A percentile compares a stretch with the other conserved stretches of the same genome.
Conservation (phyloP, 108 stramenopile species). For the Pseudonitzschia pungens region DNA sequence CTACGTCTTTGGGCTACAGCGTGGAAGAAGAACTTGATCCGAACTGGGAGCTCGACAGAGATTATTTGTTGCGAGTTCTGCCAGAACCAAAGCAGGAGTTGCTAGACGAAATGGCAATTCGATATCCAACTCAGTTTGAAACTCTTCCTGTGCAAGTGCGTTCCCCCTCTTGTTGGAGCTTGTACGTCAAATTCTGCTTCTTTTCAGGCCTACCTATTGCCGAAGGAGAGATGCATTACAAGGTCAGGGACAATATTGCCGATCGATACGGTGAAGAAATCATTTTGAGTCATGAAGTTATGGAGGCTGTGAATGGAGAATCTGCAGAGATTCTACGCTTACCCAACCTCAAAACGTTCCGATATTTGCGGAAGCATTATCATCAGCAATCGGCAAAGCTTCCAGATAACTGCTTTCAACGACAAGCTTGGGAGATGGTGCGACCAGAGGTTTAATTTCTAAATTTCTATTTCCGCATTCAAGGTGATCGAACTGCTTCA, state of each 20-base stretch:
- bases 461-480: too few relatives aligned
- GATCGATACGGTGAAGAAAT: slow-evolving; percentile 57
- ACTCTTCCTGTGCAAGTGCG: slow-evolving; percentile 78
- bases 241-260: slow-evolving; percentile 55
- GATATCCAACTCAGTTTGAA: slow-evolving; percentile 67
- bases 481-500: too few relatives aligned
- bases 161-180: slow-evolving; percentile 58
- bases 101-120: slow-evolving; percentile 56
- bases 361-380: slow-evolving; percentile 75
- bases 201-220: slow-evolving; percentile 87
- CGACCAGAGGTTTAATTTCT: slow-evolving; percentile 72
- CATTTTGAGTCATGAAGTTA: slow-evolving; percentile 74
- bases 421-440: slow-evolving; percentile 76
- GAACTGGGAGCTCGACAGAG: slow-evolving; percentile 51
- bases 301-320: slow-evolving; percentile 84
- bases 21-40: slow-evolving; percentile 57
- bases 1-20: slow-evolving; percentile 28
- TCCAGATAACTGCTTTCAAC: slow-evolving; percentile 66
- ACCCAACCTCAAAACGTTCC: slow-evolving; percentile 82
- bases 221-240: slow-evolving; percentile 88
- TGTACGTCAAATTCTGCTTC: slow-evolving; percentile 86
- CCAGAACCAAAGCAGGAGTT: slow-evolving; percentile 54
- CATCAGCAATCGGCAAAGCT: slow-evolving; percentile 77
- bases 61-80: slow-evolving; percentile 46
- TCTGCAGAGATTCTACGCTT: slow-evolving; percentile 68